Percentiles rank a stretch among this genome's conserved stretches.
Conservation (phyloP, 768 basidiomycete genomes). For the Kwoniella botswanensis region DNA sequence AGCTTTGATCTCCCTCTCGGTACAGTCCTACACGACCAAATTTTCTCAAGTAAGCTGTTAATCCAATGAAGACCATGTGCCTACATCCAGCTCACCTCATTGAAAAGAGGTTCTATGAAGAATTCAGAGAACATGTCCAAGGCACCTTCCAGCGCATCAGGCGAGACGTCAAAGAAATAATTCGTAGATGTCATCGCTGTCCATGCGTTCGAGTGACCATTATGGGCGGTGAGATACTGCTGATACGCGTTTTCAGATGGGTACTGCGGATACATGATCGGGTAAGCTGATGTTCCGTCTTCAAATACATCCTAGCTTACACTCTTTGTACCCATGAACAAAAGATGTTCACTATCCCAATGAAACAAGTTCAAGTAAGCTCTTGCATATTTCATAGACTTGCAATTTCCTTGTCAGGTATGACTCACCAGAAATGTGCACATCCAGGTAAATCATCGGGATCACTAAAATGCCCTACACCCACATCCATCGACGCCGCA, state of each 20-base stretch:
- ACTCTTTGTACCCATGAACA: constrained; percentile 75
- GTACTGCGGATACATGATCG: constrained; percentile 25
- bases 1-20: constrained; percentile 73
- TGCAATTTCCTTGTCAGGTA: too few species aligned
- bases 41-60: background rate
- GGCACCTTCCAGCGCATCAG: constrained; percentile 55
- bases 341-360: constrained; percentile 73
- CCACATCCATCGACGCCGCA: constrained; percentile 90
- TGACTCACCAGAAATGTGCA: constrained; percentile 59
- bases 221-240: constrained; percentile 65
- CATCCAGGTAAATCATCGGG: constrained; percentile 65
- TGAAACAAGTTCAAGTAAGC: background rate
- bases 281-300: constrained; percentile 11
- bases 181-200: constrained; percentile 91
- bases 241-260: constrained; percentile 89
- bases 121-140: constrained; percentile 64
- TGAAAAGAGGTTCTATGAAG: constrained; percentile 91
- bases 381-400: too few species aligned
- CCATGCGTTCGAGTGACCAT: constrained; percentile 83
- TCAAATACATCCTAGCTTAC: constrained; percentile 60
- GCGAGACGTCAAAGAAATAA: constrained; percentile 76
- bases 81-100: constrained; percentile 34
- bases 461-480: constrained; percentile 90
- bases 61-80: background rate
- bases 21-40: constrained; percentile 44